Evolutionary conservation across 2,329 filamentous ascomycete species (phyloP), one percentile per base, ranked within the genome.

Genomic region (Fusarium gaditjirri): DNA sequence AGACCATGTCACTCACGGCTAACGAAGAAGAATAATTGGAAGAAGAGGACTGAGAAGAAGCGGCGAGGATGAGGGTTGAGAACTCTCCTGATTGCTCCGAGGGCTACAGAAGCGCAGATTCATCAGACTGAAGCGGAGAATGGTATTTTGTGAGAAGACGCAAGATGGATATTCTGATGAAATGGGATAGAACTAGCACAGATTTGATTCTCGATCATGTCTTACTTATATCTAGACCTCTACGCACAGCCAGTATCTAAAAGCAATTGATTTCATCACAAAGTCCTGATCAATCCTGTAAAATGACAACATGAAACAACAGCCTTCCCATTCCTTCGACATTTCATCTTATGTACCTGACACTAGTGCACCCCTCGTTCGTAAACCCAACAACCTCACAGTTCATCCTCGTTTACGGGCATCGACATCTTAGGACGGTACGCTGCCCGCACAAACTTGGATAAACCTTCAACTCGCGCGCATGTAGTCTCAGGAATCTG

Each of bases 111-210:
- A 14, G 41, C 25, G 8, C 47, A 35, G 5, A 7, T 14, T 13
- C 4, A 8, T 41, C 31, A 38, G 25, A 23, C 25, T 2, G 41
- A n/a, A n/a, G 23, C 6, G 4, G 16, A 27, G 8, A 38, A 42
- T 9, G 33, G 43, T 16, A 53, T 61, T 8, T 46, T 72, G 7
- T 23, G 55, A 12, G 68, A 75, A 47, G 69, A 62, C 21, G 21
- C 58, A 62, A 36, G 54, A 75, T 27, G 65, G 68, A 16, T 72
- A 74, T 43, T n/a, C 14, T 75, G 68, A 66, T 59, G 14, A 60
- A 58, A 35, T 7, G 17, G 54, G 54, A 36, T 10, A 25, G 19
- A 14, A 13, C 6, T 47, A 10, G 19, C 12, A 53, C 4, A 55
- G 19, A 35, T 56, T 50, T 43, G 31, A 31, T 41, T 65, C 27